phyloP scores from a whole-genome alignment of 139 green algal genomes.

The Chlorella sp. region DNA sequence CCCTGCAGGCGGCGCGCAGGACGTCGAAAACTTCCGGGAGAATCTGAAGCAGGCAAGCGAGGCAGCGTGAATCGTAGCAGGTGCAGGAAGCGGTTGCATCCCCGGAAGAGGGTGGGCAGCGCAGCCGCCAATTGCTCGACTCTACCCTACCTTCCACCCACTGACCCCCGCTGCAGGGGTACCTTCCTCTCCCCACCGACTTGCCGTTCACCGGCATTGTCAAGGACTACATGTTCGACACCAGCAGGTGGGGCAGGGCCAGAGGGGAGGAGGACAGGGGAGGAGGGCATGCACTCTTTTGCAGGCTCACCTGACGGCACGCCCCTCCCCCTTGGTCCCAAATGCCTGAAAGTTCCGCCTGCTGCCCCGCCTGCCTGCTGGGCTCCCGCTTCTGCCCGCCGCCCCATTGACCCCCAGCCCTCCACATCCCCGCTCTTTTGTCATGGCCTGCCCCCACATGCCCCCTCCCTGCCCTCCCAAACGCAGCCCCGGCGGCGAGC shows the following conservation, averaged over 20 bases:
- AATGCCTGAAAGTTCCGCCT: too few species aligned
- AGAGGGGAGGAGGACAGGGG: too few species aligned
- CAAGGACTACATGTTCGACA: constrained; percentile 38
- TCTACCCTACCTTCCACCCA: background rate
- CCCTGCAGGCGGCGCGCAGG: constrained; percentile 30
- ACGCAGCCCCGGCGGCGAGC: background rate
- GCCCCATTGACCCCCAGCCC: background rate
- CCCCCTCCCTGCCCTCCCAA: too few species aligned
- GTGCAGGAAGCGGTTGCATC: background rate
- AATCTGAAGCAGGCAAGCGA: background rate
- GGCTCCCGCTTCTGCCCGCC: background rate
- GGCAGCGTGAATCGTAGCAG: background rate
- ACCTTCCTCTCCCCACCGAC: constrained; percentile 39
- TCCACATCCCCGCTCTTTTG: background rate
- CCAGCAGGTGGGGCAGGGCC: background rate
- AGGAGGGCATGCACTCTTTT: too few species aligned
- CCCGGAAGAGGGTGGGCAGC: background rate
- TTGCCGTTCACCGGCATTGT: constrained; percentile 24
- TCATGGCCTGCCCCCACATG: background rate
- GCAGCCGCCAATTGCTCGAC: background rate
- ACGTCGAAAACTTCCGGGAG: constrained; percentile 35
- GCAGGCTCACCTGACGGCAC: too few species aligned
- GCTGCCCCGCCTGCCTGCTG: background rate
- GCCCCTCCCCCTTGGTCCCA: too few species aligned
- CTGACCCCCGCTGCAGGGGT: background rate